Base-by-base conservation (phyloP, 225 moss, liverwort and hornwort genomes). In the Marchantia polymorpha region DNA sequence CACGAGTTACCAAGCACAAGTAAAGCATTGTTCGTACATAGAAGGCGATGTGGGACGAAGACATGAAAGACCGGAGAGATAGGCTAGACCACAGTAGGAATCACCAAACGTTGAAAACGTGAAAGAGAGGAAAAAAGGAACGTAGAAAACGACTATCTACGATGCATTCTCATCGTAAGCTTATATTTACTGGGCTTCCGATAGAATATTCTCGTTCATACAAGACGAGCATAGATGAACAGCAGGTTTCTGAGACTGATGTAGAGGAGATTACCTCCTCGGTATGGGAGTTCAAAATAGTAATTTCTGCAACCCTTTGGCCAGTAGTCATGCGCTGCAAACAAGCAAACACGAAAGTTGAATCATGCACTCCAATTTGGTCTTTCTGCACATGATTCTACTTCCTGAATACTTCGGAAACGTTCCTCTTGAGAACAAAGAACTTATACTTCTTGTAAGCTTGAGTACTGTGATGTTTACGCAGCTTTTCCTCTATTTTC, bases 321-420 rank as follows among this genome's bases (percentile, higher is more conserved):
- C 99, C 99, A 76, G 87, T 89, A 64, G 99, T 95, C 99, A 95
- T 92, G 30, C 99, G 95, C 99, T 99, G 95, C 85, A 84, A 46
- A 66, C 52, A 74, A 15, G 3, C 8, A 72, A 14, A 74, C 52
- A 12, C 16, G 20, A 26, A 23, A 48, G 4, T 23, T 73, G 39
- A 69, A 16, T 31, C 17, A 69, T 15, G 46, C 68, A 69, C 7
- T 46, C 31, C 8, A 22, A 20, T 59, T 20, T 59, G 22, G 59
- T 16, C 59, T 17, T 59, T 49, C 4, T 49, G 20, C 69, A 39
- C 39, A 39, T 25, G 26, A 25, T n/a, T 26, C 52, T 13, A 26
- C 26, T 10, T 70, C 3, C 20, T 6, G 22, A 49, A 8, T 70
- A 48, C 69, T 6, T 69, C 19, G 17, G 14, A 69, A 69, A 69